Conservation (phyloP, 2,329 filamentous ascomycete genomes). For the Scleromitrula shiraiana region DNA sequence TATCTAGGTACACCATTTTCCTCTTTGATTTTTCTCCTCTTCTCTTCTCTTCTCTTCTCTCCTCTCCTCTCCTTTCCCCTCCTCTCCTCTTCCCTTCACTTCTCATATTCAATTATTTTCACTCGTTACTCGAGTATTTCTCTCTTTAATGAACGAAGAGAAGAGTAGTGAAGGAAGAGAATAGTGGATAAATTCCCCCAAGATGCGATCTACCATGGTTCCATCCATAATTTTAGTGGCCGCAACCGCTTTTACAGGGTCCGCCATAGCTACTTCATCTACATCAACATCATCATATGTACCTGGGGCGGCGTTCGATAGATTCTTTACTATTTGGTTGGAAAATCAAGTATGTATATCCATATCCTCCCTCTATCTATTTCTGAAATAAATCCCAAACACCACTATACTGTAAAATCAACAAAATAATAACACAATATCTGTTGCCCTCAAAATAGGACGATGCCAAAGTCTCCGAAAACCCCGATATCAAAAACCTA, state of each 20-base stretch:
- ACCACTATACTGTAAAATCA: no score
- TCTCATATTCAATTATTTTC: no score
- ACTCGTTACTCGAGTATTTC: no score
- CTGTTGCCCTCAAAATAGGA: conserved; percentile 31
- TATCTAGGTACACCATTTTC: no score
- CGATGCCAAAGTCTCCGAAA: conserved; percentile 34
- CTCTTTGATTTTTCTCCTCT: no score
- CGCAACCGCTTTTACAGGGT: background rate
- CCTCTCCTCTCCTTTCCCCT: no score
- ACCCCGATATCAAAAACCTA: conserved; percentile 35
- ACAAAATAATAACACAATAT: no score
- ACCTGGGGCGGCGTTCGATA: conserved; percentile 47
- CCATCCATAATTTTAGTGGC: background rate
- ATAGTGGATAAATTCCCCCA: no score
- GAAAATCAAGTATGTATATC: conserved; percentile 42
- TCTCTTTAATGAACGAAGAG: no score
- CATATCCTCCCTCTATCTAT: background rate
- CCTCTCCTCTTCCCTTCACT: no score
- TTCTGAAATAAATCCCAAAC: background rate
- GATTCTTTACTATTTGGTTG: conserved; percentile 55
- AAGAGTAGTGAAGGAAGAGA: no score
- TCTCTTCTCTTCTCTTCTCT: no score
- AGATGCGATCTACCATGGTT: conserved; percentile 2
- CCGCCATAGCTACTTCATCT: background rate
- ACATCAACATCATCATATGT: conserved; percentile 12